Evolutionary conservation across 306 rosid genomes (phyloP).

Genomic region (Dryas octopetala): DNA sequence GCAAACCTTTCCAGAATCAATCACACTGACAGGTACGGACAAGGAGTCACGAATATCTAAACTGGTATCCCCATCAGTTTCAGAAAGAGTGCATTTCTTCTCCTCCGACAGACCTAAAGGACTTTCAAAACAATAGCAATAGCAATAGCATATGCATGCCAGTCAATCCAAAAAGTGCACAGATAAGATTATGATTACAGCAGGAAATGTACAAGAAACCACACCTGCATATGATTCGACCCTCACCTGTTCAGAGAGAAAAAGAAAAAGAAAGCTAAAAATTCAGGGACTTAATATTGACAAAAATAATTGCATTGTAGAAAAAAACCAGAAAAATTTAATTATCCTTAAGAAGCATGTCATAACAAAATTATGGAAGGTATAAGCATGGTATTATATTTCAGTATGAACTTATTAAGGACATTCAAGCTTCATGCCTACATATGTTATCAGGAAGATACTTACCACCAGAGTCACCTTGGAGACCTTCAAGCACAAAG

Average conservation of each 20-base stretch:
- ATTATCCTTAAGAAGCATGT: neutral
- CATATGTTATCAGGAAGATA: neutral
- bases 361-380: neutral
- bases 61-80: slow-evolving; percentile 25
- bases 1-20: slow-evolving; percentile 55
- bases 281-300: slow-evolving; percentile 7
- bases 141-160: neutral
- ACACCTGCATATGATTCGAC: slow-evolving; percentile 59
- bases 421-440: neutral
- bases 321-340: neutral
- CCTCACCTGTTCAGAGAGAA: slow-evolving; percentile 43
- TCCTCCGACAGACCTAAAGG: slow-evolving; percentile 40
- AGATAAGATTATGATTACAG: neutral
- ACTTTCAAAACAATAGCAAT: slow-evolving; percentile 31
- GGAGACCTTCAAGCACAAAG: slow-evolving; percentile 55
- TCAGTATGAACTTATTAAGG: neutral
- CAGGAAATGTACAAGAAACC: slow-evolving; percentile 12
- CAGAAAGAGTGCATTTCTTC: slow-evolving; percentile 42
- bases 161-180: neutral
- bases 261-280: neutral
- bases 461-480: slow-evolving; percentile 71
- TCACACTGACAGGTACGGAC: slow-evolving; percentile 50
- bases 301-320: slow-evolving; percentile 7
- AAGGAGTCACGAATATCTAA: slow-evolving; percentile 45
- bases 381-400: neutral